Evolutionary conservation across 768 basidiomycete genomes (phyloP).

Genomic region (Boletus reticuloceps): DNA sequence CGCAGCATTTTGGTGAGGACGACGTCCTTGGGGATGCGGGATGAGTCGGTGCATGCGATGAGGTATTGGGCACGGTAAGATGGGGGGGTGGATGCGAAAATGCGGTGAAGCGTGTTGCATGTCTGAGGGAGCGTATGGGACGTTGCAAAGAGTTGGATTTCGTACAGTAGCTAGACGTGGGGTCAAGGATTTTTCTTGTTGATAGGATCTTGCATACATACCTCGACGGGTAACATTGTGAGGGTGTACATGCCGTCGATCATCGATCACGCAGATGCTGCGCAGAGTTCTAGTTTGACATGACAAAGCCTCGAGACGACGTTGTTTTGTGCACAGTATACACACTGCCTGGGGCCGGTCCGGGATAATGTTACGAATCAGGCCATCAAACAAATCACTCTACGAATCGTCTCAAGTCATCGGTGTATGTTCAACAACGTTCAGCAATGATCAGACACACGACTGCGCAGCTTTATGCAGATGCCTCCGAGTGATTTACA

Average conservation of each 20-base stretch:
- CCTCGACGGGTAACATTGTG: constrained; percentile 35
- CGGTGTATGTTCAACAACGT: too few species aligned
- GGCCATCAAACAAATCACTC: too few species aligned
- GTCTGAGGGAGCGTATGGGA: constrained; percentile 62
- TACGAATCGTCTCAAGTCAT: too few species aligned
- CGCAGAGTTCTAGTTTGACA: too few species aligned
- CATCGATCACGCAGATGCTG: too few species aligned
- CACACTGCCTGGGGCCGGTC: too few species aligned
- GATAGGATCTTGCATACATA: constrained; percentile 4
- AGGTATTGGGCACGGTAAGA: constrained; percentile 71
- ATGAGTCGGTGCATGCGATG: constrained; percentile 30
- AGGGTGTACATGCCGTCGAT: constrained; percentile 18
- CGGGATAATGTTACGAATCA: too few species aligned
- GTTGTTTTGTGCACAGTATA: too few species aligned
- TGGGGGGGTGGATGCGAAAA: constrained; percentile 55
- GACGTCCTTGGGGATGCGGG: constrained; percentile 10
- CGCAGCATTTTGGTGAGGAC: constrained; percentile 48
- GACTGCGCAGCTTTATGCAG: too few species aligned
- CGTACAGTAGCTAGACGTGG: constrained; percentile 62
- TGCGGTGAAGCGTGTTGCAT: constrained; percentile 48
- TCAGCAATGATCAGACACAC: too few species aligned
- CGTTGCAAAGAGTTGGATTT: constrained; percentile 69
- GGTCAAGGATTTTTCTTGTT: constrained; percentile 8
- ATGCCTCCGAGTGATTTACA: too few species aligned
- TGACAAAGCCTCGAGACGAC: too few species aligned